phyloP scores from a whole-genome alignment of 768 basidiomycete species.

The Hygrophorus pudorinus region DNA sequence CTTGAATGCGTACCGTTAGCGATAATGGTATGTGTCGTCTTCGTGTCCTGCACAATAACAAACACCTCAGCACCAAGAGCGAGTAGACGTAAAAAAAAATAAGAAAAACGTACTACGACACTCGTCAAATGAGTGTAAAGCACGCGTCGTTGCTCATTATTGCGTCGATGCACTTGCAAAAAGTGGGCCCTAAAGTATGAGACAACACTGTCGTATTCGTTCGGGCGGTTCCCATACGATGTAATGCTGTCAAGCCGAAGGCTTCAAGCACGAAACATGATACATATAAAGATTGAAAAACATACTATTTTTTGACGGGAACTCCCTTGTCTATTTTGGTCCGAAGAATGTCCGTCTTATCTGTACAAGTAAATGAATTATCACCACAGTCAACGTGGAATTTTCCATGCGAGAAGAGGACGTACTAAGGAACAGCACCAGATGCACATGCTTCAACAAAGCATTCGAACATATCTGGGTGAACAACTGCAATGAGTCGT shows the following conservation, averaged over 20 bases:
- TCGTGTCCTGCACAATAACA: slow-evolving; percentile 68
- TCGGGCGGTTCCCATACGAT: slow-evolving; percentile 71
- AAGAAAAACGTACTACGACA: slow-evolving; percentile 48
- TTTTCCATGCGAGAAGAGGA: slow-evolving; percentile 5
- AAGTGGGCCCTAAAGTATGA: slow-evolving; percentile 87
- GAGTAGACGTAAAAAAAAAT: slow-evolving; percentile 1
- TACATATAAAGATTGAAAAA: slow-evolving; percentile 5
- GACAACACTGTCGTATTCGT: slow-evolving; percentile 73
- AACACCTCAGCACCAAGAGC: neutral
- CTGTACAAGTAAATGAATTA: slow-evolving; percentile 22
- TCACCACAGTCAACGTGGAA: neutral
- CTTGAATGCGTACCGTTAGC: slow-evolving; percentile 49
- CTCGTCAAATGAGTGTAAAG: slow-evolving; percentile 76
- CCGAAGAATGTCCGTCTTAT: slow-evolving; percentile 71
- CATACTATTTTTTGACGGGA: slow-evolving; percentile 73
- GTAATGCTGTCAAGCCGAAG: slow-evolving; percentile 48
- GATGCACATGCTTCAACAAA: slow-evolving; percentile 35
- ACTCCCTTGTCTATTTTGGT: slow-evolving; percentile 63
- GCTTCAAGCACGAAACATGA: neutral
- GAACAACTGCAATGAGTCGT: slow-evolving; percentile 83
- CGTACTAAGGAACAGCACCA: slow-evolving; percentile 51
- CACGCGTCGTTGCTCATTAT: slow-evolving; percentile 73
- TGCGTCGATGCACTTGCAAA: slow-evolving; percentile 68
- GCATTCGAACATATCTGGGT: slow-evolving; percentile 78
- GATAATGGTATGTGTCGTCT: slow-evolving; percentile 76